Evolutionary conservation across 1,284 basidiomycete species (phyloP).

Genomic region (Malassezia equina): DNA sequence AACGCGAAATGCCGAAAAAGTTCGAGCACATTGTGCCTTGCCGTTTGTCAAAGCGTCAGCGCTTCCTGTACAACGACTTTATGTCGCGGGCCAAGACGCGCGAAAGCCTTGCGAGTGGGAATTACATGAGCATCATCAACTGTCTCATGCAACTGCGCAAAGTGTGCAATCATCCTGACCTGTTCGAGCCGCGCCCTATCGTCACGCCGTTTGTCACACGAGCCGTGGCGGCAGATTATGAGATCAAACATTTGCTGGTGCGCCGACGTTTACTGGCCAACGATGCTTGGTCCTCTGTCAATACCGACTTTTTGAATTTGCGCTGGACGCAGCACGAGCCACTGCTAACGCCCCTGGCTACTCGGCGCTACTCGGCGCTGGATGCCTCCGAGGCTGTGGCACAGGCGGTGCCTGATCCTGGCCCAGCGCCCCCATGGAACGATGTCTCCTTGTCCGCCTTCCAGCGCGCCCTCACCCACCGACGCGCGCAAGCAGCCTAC

Average conservation of each 20-base stretch:
- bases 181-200: slow-evolving; percentile 89
- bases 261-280: slow-evolving; percentile 59
- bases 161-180: slow-evolving; percentile 79
- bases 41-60: slow-evolving; percentile 82
- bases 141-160: slow-evolving; percentile 80
- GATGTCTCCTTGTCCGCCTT: slow-evolving; percentile 66
- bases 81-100: slow-evolving; percentile 83
- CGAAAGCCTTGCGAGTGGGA: slow-evolving; percentile 75
- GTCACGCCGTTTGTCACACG: slow-evolving; percentile 75
- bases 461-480: slow-evolving; percentile 56
- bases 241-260: slow-evolving; percentile 78
- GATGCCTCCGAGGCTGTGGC: slow-evolving; percentile 66
- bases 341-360: slow-evolving; percentile 52
- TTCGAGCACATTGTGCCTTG: slow-evolving; percentile 88
- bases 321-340: slow-evolving; percentile 54
- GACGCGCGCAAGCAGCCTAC: slow-evolving; percentile 55
- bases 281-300: slow-evolving; percentile 52
- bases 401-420: slow-evolving; percentile 55
- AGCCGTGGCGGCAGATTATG: slow-evolving; percentile 70
- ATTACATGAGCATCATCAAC: slow-evolving; percentile 72
- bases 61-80: slow-evolving; percentile 95
- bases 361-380: slow-evolving; percentile 58
- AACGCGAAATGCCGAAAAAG: slow-evolving; percentile 89
- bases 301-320: slow-evolving; percentile 61
- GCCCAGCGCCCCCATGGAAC: slow-evolving; percentile 56